Evolutionary conservation across 805 yeast genomes (phyloP).

Genomic region (Saccharomycopsis microspora): DNA sequence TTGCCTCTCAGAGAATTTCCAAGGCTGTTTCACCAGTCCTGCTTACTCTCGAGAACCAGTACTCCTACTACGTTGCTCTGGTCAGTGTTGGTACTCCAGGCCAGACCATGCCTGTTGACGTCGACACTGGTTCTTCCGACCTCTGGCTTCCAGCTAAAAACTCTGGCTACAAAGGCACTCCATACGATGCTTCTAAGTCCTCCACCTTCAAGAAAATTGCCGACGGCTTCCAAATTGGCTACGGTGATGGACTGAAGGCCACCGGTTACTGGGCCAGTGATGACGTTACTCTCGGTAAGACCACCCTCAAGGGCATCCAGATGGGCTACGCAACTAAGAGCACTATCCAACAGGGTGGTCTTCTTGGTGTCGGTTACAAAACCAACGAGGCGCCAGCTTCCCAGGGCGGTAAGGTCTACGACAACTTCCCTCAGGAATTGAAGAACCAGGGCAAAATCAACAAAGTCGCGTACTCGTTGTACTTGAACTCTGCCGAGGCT

Average conservation of each 20-base stretch:
- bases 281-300: constrained; percentile 16
- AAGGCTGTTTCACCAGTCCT: constrained; percentile 10
- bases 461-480: constrained; percentile 51
- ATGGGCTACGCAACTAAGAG: constrained; percentile 15
- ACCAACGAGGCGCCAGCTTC: constrained; percentile 55
- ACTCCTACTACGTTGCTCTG: constrained; percentile 33
- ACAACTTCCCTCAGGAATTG: constrained; percentile 56
- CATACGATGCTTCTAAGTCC: constrained; percentile 24
- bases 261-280: constrained; percentile 32
- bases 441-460: constrained; percentile 45
- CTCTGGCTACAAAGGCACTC: constrained; percentile 22
- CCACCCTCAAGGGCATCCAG: constrained; percentile 8
- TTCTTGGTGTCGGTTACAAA: constrained; percentile 60
- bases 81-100: constrained; percentile 35
- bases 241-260: constrained; percentile 39
- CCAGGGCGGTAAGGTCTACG: constrained; percentile 27
- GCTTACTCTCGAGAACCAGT: constrained; percentile 26
- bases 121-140: constrained; percentile 42
- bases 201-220: constrained; percentile 23
- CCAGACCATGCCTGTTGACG: constrained; percentile 29
- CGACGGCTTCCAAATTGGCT: constrained; percentile 29
- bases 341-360: constrained; percentile 31
- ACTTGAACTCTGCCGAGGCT: constrained; percentile 34
- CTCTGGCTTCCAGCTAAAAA: constrained; percentile 32
- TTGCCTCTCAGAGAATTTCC: too few relatives aligned